Evolutionary conservation across 495 filamentous ascomycete species (phyloP).

Genomic region (Chaetomium fimeti): DNA sequence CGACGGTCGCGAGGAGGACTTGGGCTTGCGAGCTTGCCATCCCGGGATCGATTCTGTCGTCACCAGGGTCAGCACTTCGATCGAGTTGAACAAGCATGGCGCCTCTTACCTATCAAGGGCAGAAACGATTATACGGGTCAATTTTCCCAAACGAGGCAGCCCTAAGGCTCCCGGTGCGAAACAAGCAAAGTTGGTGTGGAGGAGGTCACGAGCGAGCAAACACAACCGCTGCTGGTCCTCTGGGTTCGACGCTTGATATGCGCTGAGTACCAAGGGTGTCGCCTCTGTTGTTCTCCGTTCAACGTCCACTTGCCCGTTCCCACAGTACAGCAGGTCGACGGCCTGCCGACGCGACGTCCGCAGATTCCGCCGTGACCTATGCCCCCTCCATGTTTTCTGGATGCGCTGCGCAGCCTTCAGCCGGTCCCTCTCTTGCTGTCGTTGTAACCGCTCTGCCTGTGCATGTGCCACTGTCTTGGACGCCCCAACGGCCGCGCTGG

Average conservation of each 20-base stretch:
- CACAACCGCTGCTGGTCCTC: slow-evolving; percentile 42
- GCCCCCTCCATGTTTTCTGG: slow-evolving; percentile 82
- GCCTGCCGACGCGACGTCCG: slow-evolving; percentile 58
- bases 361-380: slow-evolving; percentile 60
- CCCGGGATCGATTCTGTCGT: slow-evolving; percentile 20
- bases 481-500: slow-evolving; percentile 52
- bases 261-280: slow-evolving; percentile 38
- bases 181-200: slow-evolving; percentile 31
- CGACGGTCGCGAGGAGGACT: slow-evolving; percentile 23
- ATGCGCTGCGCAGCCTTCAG: slow-evolving; percentile 71
- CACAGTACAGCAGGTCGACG: slow-evolving; percentile 60
- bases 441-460: slow-evolving; percentile 73
- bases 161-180: slow-evolving; percentile 29
- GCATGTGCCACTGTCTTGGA: slow-evolving; percentile 80
- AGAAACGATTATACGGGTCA: slow-evolving; percentile 38
- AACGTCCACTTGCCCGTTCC: slow-evolving; percentile 10
- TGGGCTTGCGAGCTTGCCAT: slow-evolving; percentile 5
- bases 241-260: slow-evolving; percentile 30
- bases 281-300: slow-evolving; percentile 35
- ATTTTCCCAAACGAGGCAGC: slow-evolving; percentile 32
- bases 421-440: slow-evolving; percentile 79
- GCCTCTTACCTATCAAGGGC: slow-evolving; percentile 35
- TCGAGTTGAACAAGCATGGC: background rate
- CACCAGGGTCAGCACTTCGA: slow-evolving; percentile 5
- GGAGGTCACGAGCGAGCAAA: slow-evolving; percentile 41